These are phyloP conservation scores for Penicillium verhagenii DNA, from an alignment of 495 filamentous ascomycete species.

Conservation along the genomic window DNA sequence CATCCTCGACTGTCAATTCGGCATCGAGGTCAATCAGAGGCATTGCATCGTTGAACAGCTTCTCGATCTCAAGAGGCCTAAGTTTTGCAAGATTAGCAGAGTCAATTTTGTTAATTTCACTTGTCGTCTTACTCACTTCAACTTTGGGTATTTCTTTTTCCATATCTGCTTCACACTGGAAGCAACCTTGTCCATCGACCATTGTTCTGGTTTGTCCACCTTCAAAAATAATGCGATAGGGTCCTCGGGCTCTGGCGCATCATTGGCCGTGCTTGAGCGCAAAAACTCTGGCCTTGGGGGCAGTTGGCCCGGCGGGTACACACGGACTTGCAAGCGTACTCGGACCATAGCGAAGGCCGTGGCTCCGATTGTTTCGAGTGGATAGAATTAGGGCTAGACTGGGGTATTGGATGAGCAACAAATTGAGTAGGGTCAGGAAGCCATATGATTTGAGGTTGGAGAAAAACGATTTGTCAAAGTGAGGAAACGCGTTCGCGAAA, in stretches of 20 bases:
- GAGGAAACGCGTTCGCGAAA: background rate
- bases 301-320: conserved; percentile 33
- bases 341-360: conserved; percentile 30
- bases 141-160: no score
- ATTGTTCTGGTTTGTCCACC: no score
- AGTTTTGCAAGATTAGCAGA: background rate
- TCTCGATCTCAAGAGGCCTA: conserved; percentile 41
- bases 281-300: conserved; percentile 8
- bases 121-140: no score
- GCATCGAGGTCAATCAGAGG: conserved; percentile 31
- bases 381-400: background rate
- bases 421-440: background rate
- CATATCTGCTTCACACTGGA: no score
- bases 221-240: no score
- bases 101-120: no score
- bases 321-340: conserved; percentile 37
- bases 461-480: no score
- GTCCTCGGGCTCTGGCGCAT: background rate
- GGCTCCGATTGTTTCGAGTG: background rate
- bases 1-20: conserved; percentile 38
- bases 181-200: no score
- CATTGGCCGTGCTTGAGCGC: conserved; percentile 2
- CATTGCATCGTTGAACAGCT: conserved; percentile 37
- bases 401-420: background rate
- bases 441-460: background rate